These are phyloP conservation scores for Pascua sp. DNA, from an alignment of 1,284 basidiomycete species.

Conservation along the genomic window DNA sequence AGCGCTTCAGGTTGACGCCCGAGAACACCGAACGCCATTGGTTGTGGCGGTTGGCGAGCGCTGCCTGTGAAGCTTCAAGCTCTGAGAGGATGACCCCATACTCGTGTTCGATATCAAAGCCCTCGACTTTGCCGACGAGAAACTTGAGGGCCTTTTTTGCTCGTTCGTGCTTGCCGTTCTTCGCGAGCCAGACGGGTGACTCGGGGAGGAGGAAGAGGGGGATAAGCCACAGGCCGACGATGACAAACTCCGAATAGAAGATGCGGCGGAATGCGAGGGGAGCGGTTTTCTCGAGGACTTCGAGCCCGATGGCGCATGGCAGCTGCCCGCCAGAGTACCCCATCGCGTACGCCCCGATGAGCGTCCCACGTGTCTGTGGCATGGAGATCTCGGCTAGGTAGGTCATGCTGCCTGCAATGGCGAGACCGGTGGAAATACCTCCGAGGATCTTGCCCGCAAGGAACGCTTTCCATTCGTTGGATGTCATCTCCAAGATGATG, in stretches of 20 bases:
- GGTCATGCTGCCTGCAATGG: not conserved
- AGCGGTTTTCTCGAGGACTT: slow-evolving; percentile 4
- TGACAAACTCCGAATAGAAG: slow-evolving; percentile 14
- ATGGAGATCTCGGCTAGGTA: slow-evolving; percentile 9
- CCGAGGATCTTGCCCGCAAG: slow-evolving; percentile 29
- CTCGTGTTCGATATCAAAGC: slow-evolving; percentile 19
- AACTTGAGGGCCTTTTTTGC: slow-evolving; percentile 12
- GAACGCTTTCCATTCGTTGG: slow-evolving; percentile 26
- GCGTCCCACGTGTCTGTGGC: slow-evolving; percentile 4
- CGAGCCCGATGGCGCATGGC: slow-evolving; percentile 2
- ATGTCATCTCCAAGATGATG: slow-evolving; percentile 23
- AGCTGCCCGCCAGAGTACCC: slow-evolving; percentile 3
- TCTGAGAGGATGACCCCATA: slow-evolving; percentile 13
- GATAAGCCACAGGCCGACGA: slow-evolving; percentile 11
- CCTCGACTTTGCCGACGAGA: slow-evolving; percentile 16
- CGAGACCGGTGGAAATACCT: slow-evolving; percentile 20
- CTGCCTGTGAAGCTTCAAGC: slow-evolving; percentile 2
- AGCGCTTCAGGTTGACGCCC: slow-evolving; percentile 18
- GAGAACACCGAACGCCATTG: slow-evolving; percentile 9
- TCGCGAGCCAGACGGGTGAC: slow-evolving; percentile 10
- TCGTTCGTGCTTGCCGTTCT: slow-evolving; percentile 13
- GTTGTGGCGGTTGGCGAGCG: not conserved
- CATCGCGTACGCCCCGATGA: slow-evolving; percentile 2
- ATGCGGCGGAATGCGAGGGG: slow-evolving; percentile 5
- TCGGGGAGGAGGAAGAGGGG: slow-evolving; percentile 6